phyloP scores from a whole-genome alignment of 2,329 filamentous ascomycete species.

The Neopestalotiopsis sp. region DNA sequence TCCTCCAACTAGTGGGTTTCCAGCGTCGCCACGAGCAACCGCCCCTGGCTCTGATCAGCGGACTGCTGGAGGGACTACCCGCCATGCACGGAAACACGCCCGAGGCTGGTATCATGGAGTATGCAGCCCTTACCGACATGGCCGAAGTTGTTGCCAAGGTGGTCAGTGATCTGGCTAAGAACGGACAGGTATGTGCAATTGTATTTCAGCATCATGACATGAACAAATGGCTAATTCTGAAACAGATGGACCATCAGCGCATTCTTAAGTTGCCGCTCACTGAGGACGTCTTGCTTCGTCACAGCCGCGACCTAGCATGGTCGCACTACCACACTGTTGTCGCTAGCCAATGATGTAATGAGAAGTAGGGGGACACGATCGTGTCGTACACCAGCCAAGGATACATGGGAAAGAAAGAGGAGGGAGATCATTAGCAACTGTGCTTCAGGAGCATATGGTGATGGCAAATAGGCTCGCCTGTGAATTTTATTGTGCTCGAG shows the following conservation, averaged over 20 bases:
- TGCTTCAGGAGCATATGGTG: background rate
- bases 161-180: conserved; percentile 34
- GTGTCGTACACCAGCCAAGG: background rate
- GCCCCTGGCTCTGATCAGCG: conserved; percentile 55
- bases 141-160: conserved; percentile 38
- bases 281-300: conserved; percentile 38
- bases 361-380: background rate
- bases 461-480: background rate
- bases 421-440: background rate
- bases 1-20: conserved; percentile 55
- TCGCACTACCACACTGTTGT: conserved; percentile 36
- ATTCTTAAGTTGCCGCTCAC: conserved; percentile 38
- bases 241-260: conserved; percentile 35
- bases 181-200: conserved; percentile 32
- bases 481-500: background rate
- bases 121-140: conserved; percentile 40
- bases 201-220: background rate
- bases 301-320: conserved; percentile 38
- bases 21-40: conserved; percentile 43
- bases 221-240: background rate
- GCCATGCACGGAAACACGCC: conserved; percentile 53
- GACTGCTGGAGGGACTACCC: conserved; percentile 60
- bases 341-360: conserved; percentile 28
- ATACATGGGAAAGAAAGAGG: background rate
- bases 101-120: conserved; percentile 36